These are phyloP conservation scores for Thuidium tamariscinum DNA, from an alignment of 225 moss, liverwort and hornwort species.

Conservation along the genomic window DNA sequence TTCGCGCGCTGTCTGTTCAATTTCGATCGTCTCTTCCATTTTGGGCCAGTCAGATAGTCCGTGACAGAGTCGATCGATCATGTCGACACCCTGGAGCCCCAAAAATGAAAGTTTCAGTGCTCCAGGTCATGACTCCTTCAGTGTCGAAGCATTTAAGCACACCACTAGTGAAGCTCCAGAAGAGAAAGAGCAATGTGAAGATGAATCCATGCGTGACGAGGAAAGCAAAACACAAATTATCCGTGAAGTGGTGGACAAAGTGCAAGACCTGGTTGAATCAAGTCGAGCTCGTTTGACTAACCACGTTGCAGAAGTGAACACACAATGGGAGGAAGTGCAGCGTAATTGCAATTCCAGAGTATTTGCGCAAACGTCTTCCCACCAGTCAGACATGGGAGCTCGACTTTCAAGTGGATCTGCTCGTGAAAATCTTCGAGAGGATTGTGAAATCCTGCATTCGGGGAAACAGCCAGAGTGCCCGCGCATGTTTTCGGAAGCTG, in stretches of 20 bases:
- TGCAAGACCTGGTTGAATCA: not conserved
- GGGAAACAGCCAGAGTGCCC: not conserved
- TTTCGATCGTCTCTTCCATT: not conserved
- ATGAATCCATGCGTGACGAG: not conserved
- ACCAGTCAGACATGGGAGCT: not conserved
- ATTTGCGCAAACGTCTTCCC: not conserved
- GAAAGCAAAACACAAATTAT: not conserved
- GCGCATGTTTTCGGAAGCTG: not conserved
- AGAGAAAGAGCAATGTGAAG: not conserved
- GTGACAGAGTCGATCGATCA: not conserved
- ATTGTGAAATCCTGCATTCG: not conserved
- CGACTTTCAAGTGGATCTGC: not conserved
- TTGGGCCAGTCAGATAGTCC: too few relatives aligned
- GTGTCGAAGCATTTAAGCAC: not conserved
- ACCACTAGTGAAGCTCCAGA: not conserved
- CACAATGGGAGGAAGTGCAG: not conserved
- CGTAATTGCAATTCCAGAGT: not conserved
- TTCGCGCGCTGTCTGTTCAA: not conserved
- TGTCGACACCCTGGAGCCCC: not conserved
- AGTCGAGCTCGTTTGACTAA: not conserved
- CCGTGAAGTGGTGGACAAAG: not conserved
- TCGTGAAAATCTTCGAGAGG: not conserved
- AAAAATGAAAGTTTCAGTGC: not conserved
- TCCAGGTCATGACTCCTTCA: not conserved
- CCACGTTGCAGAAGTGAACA: not conserved